Base-by-base conservation (phyloP, 371 early-diverging fungal genomes). In the Apophysomyces elegans region DNA sequence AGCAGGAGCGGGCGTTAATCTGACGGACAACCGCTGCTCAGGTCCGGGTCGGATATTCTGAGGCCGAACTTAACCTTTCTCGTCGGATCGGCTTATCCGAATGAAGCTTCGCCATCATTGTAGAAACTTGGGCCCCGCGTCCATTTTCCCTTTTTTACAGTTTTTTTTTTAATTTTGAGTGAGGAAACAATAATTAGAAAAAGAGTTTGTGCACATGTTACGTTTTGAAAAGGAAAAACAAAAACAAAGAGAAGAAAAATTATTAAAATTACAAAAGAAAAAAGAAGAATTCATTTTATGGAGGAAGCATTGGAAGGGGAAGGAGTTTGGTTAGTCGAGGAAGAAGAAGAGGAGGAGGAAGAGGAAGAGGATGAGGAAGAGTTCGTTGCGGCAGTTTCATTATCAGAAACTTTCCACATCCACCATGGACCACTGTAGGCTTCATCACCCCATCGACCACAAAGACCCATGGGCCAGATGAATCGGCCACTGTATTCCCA, bases 391-490 rank as follows among this genome's bases (percentile, higher is more conserved):
- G 59, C 56, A 11, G 54, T 50, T 16, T 50, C 54, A 4, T n/a
- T 21, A 50, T 50, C 54, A 21, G 54, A 3, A 21, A 59, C 63
- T 65, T 77, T 79, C 82, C 82, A 81, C 67, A 79, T 75, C 82
- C 82, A 81, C 79, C 79, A 81, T 56, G 82, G 82, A 36, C 82
- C 82, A 35, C 82, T 79, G 47, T 79, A 79, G 56, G 75, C 77
- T 70, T 79, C 82, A 64, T 79, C 82, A 8, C 79, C 82, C 82
- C 82, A 81, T 39, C 79, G 71, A 11, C 82, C 82, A 44, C 73
- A 75, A 2, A 81, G 60, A 13, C 82, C 82, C 74, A 81, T 76
- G 1, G 79, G 79, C 65, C 73, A 67, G 26, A 68, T 57, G 37
- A 81, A 81, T 14, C 82, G 71, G 38, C 79, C 82, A 38, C 77